A percentile compares a stretch with the other conserved stretches of the same genome.
Evolutionary conservation across 2,329 filamentous ascomycete genomes (phyloP).

Genomic region (Colletotrichum scovillei): DNA sequence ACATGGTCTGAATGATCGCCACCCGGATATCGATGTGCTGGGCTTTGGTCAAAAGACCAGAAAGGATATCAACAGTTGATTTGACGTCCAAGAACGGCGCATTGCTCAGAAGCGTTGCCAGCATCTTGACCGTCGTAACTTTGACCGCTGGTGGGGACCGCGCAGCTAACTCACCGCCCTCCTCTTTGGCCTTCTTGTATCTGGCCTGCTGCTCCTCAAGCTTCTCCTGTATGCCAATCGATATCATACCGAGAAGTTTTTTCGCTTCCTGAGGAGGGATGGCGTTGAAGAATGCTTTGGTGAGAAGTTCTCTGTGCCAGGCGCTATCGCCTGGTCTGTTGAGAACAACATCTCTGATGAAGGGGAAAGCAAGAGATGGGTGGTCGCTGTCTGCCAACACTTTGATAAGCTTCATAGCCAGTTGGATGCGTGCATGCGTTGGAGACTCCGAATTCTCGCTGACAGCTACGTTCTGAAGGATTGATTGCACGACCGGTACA

Average conservation of each 20-base stretch:
- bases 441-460: background rate
- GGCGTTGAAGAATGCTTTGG: background rate
- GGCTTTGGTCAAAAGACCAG: background rate
- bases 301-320: conserved; percentile 18
- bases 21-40: conserved; percentile 14
- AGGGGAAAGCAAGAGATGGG: conserved; percentile 13
- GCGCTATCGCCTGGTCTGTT: conserved; percentile 11
- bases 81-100: background rate
- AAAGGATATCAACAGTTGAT: background rate
- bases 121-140: conserved; percentile 23
- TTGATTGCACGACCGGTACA: background rate
- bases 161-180: background rate
- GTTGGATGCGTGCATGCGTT: background rate
- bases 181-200: background rate
- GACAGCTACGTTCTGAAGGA: background rate
- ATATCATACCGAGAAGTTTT: background rate
- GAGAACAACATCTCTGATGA: conserved; percentile 12
- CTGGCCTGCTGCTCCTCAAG: background rate
- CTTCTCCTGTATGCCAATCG: background rate
- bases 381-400: background rate
- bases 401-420: background rate
- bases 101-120: conserved; percentile 15
- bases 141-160: background rate
- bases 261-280: background rate
- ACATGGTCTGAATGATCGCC: conserved; percentile 14